Conservation (phyloP, 129 eudicot species). For the Artemisia annua region DNA sequence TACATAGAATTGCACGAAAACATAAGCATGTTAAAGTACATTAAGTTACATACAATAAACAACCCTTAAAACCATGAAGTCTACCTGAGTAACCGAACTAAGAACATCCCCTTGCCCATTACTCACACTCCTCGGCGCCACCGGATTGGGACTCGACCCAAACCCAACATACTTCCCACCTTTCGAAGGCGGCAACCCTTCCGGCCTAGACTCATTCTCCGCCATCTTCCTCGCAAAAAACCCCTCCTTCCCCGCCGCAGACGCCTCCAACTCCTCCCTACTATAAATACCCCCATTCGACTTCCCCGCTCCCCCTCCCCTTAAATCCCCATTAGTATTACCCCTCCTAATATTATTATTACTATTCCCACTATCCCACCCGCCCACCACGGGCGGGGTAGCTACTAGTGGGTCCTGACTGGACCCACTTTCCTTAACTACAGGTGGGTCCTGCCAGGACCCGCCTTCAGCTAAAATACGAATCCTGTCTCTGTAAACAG, state of each 20-base stretch:
- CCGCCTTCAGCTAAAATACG: conserved; percentile 77
- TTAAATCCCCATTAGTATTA: conserved; percentile 74
- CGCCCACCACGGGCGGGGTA: conserved; percentile 44
- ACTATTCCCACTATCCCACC: conserved; percentile 74
- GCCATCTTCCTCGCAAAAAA: conserved; percentile 77
- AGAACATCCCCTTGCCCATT: conserved; percentile 80
- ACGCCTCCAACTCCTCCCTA: conserved; percentile 66
- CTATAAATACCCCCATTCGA: conserved; percentile 82
- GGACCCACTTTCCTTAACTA: conserved; percentile 52
- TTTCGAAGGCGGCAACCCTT: conserved; percentile 80
- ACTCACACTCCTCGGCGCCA: conserved; percentile 16
- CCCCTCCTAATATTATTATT: conserved; percentile 59
- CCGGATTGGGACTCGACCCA: conserved; percentile 62
- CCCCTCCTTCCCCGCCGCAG: conserved; percentile 76
- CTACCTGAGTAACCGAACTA: conserved; percentile 81
- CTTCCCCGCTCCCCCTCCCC: conserved; percentile 52
- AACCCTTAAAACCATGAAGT: neutral
- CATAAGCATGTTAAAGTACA: too few relatives aligned
- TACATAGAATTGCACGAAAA: too few relatives aligned
- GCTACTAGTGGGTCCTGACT: conserved; percentile 73
- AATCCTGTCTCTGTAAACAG: conserved; percentile 64
- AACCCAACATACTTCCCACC: conserved; percentile 99
- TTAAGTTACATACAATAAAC: too few relatives aligned
- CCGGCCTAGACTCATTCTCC: conserved; percentile 77
- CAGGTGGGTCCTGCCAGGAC: conserved; percentile 81